Evolutionary conservation across 2,329 filamentous ascomycete genomes (phyloP).

Genomic region (Dactylellina haptotyla): DNA sequence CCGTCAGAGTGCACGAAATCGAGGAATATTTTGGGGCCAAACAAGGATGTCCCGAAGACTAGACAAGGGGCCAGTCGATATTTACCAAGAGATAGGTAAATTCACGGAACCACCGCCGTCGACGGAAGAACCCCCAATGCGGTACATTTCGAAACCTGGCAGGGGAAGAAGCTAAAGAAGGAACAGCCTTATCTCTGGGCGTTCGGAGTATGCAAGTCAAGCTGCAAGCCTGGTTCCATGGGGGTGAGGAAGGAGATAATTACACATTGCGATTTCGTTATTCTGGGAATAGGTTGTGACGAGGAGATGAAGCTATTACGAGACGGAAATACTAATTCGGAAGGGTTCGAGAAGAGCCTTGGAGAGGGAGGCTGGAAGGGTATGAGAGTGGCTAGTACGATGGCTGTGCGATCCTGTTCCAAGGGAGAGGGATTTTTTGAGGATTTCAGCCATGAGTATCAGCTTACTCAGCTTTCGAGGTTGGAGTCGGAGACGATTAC

Average conservation of each 20-base stretch:
- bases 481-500: slow-evolving; percentile 9
- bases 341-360: slow-evolving; percentile 42
- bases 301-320: slow-evolving; percentile 52
- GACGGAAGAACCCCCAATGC: slow-evolving; percentile 23
- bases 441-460: slow-evolving; percentile 7
- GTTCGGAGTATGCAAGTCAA: slow-evolving; percentile 13
- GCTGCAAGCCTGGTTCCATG: slow-evolving; percentile 25
- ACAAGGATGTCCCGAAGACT: background rate
- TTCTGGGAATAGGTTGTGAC: slow-evolving; percentile 33
- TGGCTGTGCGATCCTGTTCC: slow-evolving; percentile 43
- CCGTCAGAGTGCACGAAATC: slow-evolving; percentile 4
- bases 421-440: slow-evolving; percentile 18
- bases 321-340: slow-evolving; percentile 51
- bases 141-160: slow-evolving; percentile 47
- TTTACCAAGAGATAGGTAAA: slow-evolving; percentile 51
- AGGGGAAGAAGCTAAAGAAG: slow-evolving; percentile 21
- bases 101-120: slow-evolving; percentile 44
- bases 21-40: slow-evolving; percentile 10
- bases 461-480: slow-evolving; percentile 29
- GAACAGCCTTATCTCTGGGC: slow-evolving; percentile 50
- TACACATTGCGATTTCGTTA: slow-evolving; percentile 47
- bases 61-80: slow-evolving; percentile 25
- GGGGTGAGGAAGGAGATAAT: slow-evolving; percentile 38
- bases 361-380: background rate
- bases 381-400: slow-evolving; percentile 42